Percentiles rank a stretch among this genome's conserved stretches.
Conservation (phyloP, 176 grass and related monocot genomes). For the Carex pumila region DNA sequence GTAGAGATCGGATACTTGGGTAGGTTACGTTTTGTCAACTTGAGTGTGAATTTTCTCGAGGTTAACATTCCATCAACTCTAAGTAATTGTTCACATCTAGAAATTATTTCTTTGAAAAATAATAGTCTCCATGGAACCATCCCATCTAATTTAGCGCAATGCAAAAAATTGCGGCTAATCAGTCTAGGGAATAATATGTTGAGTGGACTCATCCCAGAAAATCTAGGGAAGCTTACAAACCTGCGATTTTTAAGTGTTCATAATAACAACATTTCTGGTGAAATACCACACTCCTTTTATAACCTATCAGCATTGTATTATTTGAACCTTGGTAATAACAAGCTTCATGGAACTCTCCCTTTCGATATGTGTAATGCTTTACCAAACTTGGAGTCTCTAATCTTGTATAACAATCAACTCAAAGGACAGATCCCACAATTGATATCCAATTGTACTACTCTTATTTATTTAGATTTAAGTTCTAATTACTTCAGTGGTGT, state of each 20-base stretch:
- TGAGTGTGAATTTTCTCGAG: no score
- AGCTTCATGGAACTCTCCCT: conserved; percentile 28
- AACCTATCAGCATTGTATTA: conserved; percentile 15
- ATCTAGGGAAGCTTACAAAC: neutral
- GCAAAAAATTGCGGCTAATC: no score
- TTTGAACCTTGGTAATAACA: conserved; percentile 3
- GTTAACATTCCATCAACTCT: no score
- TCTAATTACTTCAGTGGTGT: conserved; percentile 22
- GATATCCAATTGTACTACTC: conserved; percentile 7
- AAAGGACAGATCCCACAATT: conserved; percentile 21
- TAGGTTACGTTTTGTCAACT: no score
- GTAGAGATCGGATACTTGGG: no score
- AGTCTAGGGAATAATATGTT: neutral
- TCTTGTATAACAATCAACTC: neutral
- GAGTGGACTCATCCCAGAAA: neutral
- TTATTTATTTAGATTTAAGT: neutral
- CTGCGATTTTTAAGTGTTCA: neutral
- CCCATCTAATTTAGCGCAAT: no score
- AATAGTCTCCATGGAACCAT: no score
- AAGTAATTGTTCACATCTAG: no score
- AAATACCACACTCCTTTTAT: conserved; percentile 29
- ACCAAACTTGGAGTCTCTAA: neutral
- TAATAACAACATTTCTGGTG: conserved; percentile 30
- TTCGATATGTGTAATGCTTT: conserved; percentile 17
- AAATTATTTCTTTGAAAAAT: no score